Evolutionary conservation across 2,329 filamentous ascomycete genomes (phyloP), one percentile per base, ranked within the genome.

Genomic region (Fusarium concolor): DNA sequence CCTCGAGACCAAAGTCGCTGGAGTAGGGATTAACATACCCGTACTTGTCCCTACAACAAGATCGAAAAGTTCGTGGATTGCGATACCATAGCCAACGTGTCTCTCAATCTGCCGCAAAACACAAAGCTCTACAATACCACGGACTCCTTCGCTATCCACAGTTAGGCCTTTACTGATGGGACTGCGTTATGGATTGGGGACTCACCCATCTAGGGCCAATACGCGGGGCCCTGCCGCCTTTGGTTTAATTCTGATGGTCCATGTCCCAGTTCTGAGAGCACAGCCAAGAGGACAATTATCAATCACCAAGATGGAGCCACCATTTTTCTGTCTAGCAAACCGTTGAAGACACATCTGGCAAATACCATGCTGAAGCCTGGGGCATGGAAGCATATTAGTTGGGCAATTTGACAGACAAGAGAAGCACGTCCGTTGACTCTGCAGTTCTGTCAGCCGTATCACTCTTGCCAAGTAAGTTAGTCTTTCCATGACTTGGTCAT

Each of bases 41-140:
- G 65, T 68, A 14, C 65, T 67, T 12, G 65, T 67, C 4, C 63
- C 65, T 3, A 67, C n/a, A 0, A 67, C 63, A 1, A 68, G 51
- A 39, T 68, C 63, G 15, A 68, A 67, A 10, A 68, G 59, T 20
- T 67, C 56, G 12, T 64, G 18, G 18, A 68, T 58, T 1, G 24
- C 18, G 7, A 68, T 64, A 2, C 33, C 28, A 4, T 50, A 53
- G 0, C 52, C 52, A 3, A 63, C 43, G 6, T 54, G 53, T 2
- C 22, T 24, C 26, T 53, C 41, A 12, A 68, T 52, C 26, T 39
- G 22, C 5, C 28, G 24, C 4, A 68, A 24, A 11, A 68, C 17
- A 3, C 31, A 38, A 10, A 68, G 38, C 14, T 68, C 54, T 1
- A 63, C 51, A 5, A 68, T 20, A 5, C 57, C 51, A 6, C 65